Evolutionary conservation across 441 rosid species (phyloP), one percentile per base, ranked within the genome.

Genomic region (Corymbia calophylla): DNA sequence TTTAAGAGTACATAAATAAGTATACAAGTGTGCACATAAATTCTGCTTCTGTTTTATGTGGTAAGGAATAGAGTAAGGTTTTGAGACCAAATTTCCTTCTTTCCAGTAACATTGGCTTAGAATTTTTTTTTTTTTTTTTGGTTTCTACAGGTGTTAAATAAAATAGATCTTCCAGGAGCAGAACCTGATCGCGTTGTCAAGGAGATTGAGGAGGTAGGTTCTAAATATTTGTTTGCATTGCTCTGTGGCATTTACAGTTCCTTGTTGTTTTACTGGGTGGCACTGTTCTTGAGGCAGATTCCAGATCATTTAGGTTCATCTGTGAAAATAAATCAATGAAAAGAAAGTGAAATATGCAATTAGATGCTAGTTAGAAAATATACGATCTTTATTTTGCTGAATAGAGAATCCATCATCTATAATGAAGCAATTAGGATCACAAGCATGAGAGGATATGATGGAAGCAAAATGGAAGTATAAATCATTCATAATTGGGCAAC

Each of bases 111-210:
- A 13, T 48, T 87, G 56, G 15, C 88, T 87, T 35, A 68, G 44
- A 39, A 39, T 4, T 39, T 39, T 39, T 39, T 39, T 35, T 35
- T 35, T 35, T 5, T 39, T 39, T 39, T 39, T 39, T 39, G 44
- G 49, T 86, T 86, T 81, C 64, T 92, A 60, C 93, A 97, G 99
- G 99, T 98, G 88, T 91, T 98, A 92, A 97, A 98, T 95, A 98
- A 98, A 94, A 97, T 98, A 94, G 99, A 98, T 92, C 99, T 98
- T 91, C 99, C 99, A 73, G 99, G 99, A 54, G 99, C 99, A 86
- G 99, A 96, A 88, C 99, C 99, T 86, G 98, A 95, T 87, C 94
- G 94, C 70, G 97, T 98, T 89, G 87, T 93, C 90, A 92, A 88
- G 92, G 99, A 98, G 95, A 97, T 98, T 92, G 99, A 98, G 94